phyloP scores from a whole-genome alignment of 441 rosid species.

The Arabidopsis hybrid region DNA sequence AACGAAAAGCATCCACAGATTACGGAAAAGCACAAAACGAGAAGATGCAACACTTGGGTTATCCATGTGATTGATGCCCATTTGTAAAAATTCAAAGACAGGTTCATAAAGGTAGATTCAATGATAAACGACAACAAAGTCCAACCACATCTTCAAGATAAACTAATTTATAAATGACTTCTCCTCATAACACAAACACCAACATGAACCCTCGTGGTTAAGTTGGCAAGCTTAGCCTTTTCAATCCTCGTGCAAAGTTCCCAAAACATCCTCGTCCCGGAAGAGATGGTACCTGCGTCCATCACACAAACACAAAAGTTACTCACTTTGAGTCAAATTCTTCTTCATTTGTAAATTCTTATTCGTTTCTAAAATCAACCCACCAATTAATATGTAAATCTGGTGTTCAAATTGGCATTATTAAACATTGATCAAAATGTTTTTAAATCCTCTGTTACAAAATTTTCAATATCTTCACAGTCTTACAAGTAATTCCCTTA shows the following conservation, averaged over 20 bases:
- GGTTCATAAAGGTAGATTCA: neutral
- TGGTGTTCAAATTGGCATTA: neutral
- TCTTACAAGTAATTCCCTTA: neutral
- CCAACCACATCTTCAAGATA: constrained; percentile 20
- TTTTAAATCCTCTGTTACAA: neutral
- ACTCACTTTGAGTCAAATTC: neutral
- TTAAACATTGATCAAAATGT: neutral
- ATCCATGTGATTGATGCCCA: constrained; percentile 38
- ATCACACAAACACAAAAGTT: neutral
- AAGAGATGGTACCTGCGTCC: constrained; percentile 36
- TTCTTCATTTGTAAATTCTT: no score
- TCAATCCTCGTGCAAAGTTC: constrained; percentile 38
- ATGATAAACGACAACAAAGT: constrained; percentile 14
- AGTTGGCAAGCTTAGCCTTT: neutral
- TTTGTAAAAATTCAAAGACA: constrained; percentile 10
- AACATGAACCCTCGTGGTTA: neutral
- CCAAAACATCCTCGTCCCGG: constrained; percentile 39
- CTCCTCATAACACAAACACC: neutral
- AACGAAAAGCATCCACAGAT: constrained; percentile 60
- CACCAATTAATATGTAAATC: neutral
- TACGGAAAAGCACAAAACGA: constrained; percentile 63
- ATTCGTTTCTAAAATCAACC: no score
- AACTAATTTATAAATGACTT: constrained; percentile 18
- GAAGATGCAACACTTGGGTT: constrained; percentile 50
- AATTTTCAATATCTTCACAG: neutral